phyloP scores from a whole-genome alignment of 1,139 yeast species.

The Scheffersomyces cryptocercus region DNA sequence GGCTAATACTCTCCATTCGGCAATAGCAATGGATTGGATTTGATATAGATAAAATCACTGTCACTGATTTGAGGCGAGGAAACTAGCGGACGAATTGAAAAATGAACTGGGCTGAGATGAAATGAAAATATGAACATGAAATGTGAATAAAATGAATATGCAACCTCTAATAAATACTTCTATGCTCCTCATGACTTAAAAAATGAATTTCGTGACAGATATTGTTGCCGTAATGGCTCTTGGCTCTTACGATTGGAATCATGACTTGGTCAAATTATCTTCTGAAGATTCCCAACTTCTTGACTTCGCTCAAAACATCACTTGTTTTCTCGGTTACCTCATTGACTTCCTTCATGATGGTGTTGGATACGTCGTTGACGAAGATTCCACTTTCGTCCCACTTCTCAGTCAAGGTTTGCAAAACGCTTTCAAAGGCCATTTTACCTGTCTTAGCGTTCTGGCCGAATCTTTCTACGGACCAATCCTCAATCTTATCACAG shows the following conservation, averaged over 20 bases:
- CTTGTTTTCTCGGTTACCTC: conserved; percentile 31
- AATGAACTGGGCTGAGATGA: not conserved
- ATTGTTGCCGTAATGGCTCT: not conserved
- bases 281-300: conserved; percentile 27
- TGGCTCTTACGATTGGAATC: not conserved
- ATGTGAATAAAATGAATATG: not conserved
- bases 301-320: conserved; percentile 41
- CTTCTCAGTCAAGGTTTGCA: conserved; percentile 52
- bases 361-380: conserved; percentile 33
- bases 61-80: too few species aligned
- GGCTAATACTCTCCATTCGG: too few species aligned
- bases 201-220: not conserved
- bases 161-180: not conserved
- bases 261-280: conserved; percentile 2
- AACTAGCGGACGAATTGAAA: too few species aligned
- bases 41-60: too few species aligned
- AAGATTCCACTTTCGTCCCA: conserved; percentile 51
- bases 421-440: conserved; percentile 79
- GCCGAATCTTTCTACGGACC: conserved; percentile 86
- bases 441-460: conserved; percentile 86
- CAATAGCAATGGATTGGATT: too few species aligned
- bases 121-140: not conserved
- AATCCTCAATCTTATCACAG: conserved; percentile 85
- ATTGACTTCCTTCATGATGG: conserved; percentile 21
- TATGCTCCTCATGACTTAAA: not conserved